Evolutionary conservation across 495 filamentous ascomycete species (phyloP).

Genomic region (Hypoxylon fuscum): DNA sequence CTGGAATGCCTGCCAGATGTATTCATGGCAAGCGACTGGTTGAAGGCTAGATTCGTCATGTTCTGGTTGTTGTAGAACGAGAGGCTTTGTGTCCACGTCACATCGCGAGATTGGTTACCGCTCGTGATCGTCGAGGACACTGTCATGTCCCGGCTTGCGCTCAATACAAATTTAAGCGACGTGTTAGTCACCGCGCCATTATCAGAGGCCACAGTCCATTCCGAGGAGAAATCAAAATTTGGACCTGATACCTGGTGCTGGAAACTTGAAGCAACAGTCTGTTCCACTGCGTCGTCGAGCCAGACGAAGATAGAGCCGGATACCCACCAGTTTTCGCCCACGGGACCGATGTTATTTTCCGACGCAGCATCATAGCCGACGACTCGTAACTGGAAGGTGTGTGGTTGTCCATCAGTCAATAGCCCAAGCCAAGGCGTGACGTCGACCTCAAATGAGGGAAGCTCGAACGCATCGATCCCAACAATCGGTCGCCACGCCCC

Average conservation of each 20-base stretch:
- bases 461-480: slow-evolving; percentile 84
- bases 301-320: slow-evolving; percentile 86
- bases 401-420: slow-evolving; percentile 68
- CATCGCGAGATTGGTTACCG: slow-evolving; percentile 46
- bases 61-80: slow-evolving; percentile 67
- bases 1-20: slow-evolving; percentile 67
- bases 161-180: slow-evolving; percentile 67
- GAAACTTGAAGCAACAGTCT: slow-evolving; percentile 59
- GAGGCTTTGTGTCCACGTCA: slow-evolving; percentile 70
- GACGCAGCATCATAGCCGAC: slow-evolving; percentile 67
- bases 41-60: slow-evolving; percentile 65
- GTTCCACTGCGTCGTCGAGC: slow-evolving; percentile 58
- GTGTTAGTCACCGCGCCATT: slow-evolving; percentile 64
- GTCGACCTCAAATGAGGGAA: slow-evolving; percentile 84
- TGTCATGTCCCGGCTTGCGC: slow-evolving; percentile 64
- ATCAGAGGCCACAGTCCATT: slow-evolving; percentile 51
- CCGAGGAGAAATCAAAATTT: slow-evolving; percentile 46
- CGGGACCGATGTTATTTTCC: slow-evolving; percentile 50
- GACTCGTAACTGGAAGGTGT: slow-evolving; percentile 77
- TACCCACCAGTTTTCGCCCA: slow-evolving; percentile 81
- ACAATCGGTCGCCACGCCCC: slow-evolving; percentile 86
- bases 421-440: slow-evolving; percentile 79
- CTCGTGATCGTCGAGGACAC: slow-evolving; percentile 62
- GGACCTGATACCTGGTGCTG: slow-evolving; percentile 34
- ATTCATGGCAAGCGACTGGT: slow-evolving; percentile 68